Evolutionary conservation across 2,329 filamentous ascomycete species (phyloP).

Genomic region (Hypoxylon sp.): DNA sequence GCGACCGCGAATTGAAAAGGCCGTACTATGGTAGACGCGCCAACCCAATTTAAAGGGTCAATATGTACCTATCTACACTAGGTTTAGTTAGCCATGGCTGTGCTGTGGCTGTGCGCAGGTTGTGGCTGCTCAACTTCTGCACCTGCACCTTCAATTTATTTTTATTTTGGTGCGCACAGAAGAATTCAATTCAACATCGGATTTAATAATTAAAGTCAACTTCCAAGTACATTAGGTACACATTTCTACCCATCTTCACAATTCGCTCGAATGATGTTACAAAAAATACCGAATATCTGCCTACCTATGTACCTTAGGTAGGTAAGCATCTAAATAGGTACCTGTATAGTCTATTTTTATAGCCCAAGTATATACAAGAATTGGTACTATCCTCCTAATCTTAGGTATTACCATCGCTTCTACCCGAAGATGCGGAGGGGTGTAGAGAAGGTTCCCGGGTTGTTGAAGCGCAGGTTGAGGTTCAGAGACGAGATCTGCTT

Average conservation of each 20-base stretch:
- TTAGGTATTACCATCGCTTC: slow-evolving; percentile 5
- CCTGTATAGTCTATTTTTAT: background rate
- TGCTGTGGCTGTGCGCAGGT: too few species aligned
- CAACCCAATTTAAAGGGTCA: too few species aligned
- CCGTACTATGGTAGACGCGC: too few species aligned
- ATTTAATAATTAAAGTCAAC: too few species aligned
- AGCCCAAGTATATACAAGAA: background rate
- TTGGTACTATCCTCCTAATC: background rate
- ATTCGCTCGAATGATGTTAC: too few species aligned
- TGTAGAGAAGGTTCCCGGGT: slow-evolving; percentile 55
- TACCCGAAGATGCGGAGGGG: slow-evolving; percentile 52
- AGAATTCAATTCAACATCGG: too few species aligned
- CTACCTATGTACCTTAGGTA: background rate
- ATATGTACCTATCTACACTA: background rate
- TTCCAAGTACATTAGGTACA: too few species aligned
- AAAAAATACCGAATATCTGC: too few species aligned
- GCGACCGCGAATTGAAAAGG: slow-evolving; percentile 24
- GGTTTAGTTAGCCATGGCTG: too few species aligned
- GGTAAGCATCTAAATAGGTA: background rate
- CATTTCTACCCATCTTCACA: background rate
- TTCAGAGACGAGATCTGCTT: slow-evolving; percentile 65
- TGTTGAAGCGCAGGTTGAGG: slow-evolving; percentile 67
- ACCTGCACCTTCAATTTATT: too few species aligned
- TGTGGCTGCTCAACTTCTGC: too few species aligned
- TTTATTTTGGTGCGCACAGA: too few species aligned